These are phyloP conservation scores for Chionographis japonica DNA, from an alignment of 106 monocot genomes.

Conservation along the genomic window DNA sequence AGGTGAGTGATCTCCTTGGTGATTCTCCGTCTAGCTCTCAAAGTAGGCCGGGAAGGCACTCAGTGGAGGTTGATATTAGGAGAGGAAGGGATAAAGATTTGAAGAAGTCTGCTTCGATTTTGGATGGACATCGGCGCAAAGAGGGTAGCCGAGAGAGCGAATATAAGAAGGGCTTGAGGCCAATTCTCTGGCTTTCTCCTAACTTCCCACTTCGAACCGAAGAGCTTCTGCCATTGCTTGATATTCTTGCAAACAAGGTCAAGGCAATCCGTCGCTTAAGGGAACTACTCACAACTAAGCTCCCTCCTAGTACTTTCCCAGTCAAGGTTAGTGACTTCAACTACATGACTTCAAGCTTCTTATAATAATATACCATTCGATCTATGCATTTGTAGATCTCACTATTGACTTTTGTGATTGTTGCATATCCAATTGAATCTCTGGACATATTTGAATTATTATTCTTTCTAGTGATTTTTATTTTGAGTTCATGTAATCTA, in stretches of 20 bases:
- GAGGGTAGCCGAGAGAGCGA: conserved; percentile 56
- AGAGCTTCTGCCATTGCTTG: conserved; percentile 78
- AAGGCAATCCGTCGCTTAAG: conserved; percentile 94
- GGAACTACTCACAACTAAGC: conserved; percentile 71
- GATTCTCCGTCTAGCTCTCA: conserved; percentile 51
- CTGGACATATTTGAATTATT: too few relatives aligned
- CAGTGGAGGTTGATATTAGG: conserved; percentile 35
- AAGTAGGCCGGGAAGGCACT: conserved; percentile 54
- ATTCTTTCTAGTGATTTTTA: too few relatives aligned
- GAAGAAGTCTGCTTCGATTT: conserved; percentile 14
- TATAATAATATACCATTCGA: not conserved
- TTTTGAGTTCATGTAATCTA: too few relatives aligned
- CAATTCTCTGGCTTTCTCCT: conserved; percentile 65
- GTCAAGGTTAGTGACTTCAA: conserved; percentile 71
- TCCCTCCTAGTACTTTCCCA: conserved; percentile 83
- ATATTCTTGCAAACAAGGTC: conserved; percentile 94
- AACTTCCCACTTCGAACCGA: conserved; percentile 62
- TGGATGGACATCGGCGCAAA: conserved; percentile 29
- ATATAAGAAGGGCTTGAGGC: conserved; percentile 72
- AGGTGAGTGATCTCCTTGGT: conserved; percentile 62
- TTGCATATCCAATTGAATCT: too few relatives aligned
- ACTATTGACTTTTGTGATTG: not conserved
- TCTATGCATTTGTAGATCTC: not conserved
- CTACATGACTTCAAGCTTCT: not conserved
- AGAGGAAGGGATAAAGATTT: conserved; percentile 34